phyloP scores from a whole-genome alignment of 257 asterid species.

The Buddleja alternifolia region DNA sequence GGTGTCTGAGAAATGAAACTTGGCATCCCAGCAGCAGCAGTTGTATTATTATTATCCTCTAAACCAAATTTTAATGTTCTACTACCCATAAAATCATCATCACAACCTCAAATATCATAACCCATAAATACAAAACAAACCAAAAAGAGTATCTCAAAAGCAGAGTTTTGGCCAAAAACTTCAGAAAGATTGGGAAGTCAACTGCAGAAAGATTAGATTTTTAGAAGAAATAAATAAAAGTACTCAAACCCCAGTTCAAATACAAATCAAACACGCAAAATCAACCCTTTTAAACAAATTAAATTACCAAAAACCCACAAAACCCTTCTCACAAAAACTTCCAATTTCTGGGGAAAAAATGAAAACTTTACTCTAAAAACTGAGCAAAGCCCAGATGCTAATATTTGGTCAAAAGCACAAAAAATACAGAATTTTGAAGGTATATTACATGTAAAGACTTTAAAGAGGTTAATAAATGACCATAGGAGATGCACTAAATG shows the following conservation, averaged over 20 bases:
- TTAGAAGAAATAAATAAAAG: conserved; percentile 19
- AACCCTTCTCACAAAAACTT: conserved; percentile 39
- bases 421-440: conserved; percentile 17
- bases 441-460: conserved; percentile 18
- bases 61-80: conserved; percentile 53
- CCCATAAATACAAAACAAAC: background rate
- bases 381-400: conserved; percentile 42
- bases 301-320: conserved; percentile 33
- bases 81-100: conserved; percentile 46
- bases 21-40: conserved; percentile 69
- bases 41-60: conserved; percentile 45
- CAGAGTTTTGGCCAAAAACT: conserved; percentile 21
- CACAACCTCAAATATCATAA: conserved; percentile 38
- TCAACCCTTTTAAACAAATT: conserved; percentile 10
- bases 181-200: conserved; percentile 15
- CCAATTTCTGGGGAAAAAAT: conserved; percentile 9
- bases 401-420: conserved; percentile 28
- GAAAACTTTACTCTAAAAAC: conserved; percentile 16
- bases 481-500: conserved; percentile 25
- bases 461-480: conserved; percentile 19
- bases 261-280: conserved; percentile 43
- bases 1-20: conserved; percentile 75
- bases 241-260: conserved; percentile 35
- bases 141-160: conserved; percentile 10
- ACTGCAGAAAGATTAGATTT: conserved; percentile 24